Conservation (phyloP, 768 basidiomycete genomes). For the Mycena haematopus region DNA sequence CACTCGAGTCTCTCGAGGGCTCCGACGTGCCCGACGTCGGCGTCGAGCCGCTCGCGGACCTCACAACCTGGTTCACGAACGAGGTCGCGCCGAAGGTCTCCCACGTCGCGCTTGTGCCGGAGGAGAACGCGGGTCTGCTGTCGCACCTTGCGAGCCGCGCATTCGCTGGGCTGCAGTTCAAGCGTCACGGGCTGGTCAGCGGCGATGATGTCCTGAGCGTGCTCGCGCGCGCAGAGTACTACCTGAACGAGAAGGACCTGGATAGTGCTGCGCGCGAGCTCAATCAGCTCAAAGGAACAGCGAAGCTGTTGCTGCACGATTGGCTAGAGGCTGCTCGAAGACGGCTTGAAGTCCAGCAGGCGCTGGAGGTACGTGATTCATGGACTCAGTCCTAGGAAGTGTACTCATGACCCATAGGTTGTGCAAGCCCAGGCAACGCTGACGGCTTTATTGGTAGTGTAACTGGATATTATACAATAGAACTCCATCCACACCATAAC, state of each 20-base stretch:
- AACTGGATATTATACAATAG: slow-evolving; percentile 41
- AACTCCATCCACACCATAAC: slow-evolving; percentile 15
- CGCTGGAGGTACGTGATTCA: slow-evolving; percentile 71
- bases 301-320: slow-evolving; percentile 75
- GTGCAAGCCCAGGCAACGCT: slow-evolving; percentile 86
- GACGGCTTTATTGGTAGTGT: slow-evolving; percentile 78
- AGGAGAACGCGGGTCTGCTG: slow-evolving; percentile 85
- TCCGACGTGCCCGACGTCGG: slow-evolving; percentile 80
- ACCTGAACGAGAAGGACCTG: slow-evolving; percentile 91
- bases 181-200: slow-evolving; percentile 75
- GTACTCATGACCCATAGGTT: slow-evolving; percentile 53
- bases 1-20: slow-evolving; percentile 70
- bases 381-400: neutral
- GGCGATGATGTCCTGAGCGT: slow-evolving; percentile 89
- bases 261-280: slow-evolving; percentile 89
- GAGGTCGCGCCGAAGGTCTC: slow-evolving; percentile 85
- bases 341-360: slow-evolving; percentile 91
- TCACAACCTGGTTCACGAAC: slow-evolving; percentile 89
- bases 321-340: slow-evolving; percentile 92
- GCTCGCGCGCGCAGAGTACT: slow-evolving; percentile 86
- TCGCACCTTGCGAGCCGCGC: slow-evolving; percentile 85
- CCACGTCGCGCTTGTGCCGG: slow-evolving; percentile 92
- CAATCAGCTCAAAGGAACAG: slow-evolving; percentile 87
- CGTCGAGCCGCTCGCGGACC: slow-evolving; percentile 88
- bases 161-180: slow-evolving; percentile 79